Percentiles rank a stretch among this genome's conserved stretches.
These are phyloP conservation scores for Ilyonectria robusta DNA, from an alignment of 2,329 filamentous ascomycete genomes.

Conservation along the genomic window DNA sequence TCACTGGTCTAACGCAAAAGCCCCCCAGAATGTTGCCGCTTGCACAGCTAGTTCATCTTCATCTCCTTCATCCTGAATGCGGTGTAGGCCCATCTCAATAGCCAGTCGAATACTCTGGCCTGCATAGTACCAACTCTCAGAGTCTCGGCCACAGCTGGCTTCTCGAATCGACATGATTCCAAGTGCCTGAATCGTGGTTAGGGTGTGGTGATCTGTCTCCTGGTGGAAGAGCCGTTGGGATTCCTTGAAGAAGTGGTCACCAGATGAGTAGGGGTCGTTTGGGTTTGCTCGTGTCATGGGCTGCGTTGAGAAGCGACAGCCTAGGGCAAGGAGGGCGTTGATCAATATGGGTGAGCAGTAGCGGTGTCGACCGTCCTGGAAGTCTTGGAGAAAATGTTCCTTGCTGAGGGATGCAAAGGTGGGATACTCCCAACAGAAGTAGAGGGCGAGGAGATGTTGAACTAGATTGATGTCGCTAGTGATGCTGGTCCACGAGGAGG, in stretches of 20 bases:
- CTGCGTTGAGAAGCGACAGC: slow-evolving; percentile 78
- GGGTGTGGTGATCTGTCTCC: slow-evolving; percentile 70
- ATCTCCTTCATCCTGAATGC: slow-evolving; percentile 63
- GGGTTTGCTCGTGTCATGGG: slow-evolving; percentile 74
- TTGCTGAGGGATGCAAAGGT: slow-evolving; percentile 81
- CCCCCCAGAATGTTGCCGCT: slow-evolving; percentile 73
- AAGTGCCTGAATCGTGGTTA: slow-evolving; percentile 82
- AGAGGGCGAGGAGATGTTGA: slow-evolving; percentile 74
- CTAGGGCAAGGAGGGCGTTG: slow-evolving; percentile 75
- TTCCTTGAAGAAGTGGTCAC: slow-evolving; percentile 83
- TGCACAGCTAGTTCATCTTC: slow-evolving; percentile 71
- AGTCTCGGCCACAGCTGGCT: slow-evolving; percentile 80
- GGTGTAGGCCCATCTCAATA: slow-evolving; percentile 79
- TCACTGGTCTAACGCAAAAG: slow-evolving; percentile 75
- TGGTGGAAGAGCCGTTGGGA: slow-evolving; percentile 72
- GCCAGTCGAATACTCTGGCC: slow-evolving; percentile 81
- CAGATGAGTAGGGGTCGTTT: slow-evolving; percentile 74
- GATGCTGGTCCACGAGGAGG: slow-evolving; percentile 72
- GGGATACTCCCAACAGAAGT: slow-evolving; percentile 84
- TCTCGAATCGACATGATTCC: slow-evolving; percentile 84
- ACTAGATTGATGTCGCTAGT: slow-evolving; percentile 72
- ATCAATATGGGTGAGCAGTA: slow-evolving; percentile 79
- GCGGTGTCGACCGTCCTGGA: slow-evolving; percentile 70
- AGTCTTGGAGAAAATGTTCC: slow-evolving; percentile 78
- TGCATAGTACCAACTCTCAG: slow-evolving; percentile 80